A percentile compares a stretch with the other conserved stretches of the same genome.
phyloP scores from a whole-genome alignment of 2,329 filamentous ascomycete genomes.

The Sporothrix schenckii region DNA sequence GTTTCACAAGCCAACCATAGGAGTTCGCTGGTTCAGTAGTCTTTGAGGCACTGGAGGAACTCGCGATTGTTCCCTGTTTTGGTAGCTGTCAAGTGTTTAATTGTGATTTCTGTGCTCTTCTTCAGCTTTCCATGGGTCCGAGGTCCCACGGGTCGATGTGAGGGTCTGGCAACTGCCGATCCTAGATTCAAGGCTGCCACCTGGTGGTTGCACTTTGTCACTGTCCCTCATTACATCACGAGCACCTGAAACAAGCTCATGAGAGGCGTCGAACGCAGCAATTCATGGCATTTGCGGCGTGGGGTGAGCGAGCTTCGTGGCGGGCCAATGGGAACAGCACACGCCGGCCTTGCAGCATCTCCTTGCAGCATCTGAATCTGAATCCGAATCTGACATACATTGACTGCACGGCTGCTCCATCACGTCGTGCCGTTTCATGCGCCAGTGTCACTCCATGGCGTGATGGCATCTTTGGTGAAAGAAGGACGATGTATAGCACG shows the following conservation, averaged over 20 bases:
- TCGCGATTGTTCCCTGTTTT: not conserved
- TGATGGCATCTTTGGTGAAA: not conserved
- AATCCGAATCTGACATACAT: constrained; percentile 13
- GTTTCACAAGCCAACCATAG: constrained; percentile 5
- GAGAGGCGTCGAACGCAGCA: constrained; percentile 22
- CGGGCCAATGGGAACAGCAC: not conserved
- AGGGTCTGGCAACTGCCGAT: constrained; percentile 13
- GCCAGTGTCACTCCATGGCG: not conserved
- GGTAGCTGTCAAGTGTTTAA: not conserved
- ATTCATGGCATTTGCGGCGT: not conserved
- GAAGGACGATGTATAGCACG: not conserved
- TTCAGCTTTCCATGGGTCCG: constrained; percentile 6
- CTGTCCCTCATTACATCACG: not conserved
- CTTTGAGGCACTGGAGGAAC: not conserved
- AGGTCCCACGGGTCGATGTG: not conserved
- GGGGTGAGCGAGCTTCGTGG: not conserved
- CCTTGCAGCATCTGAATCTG: constrained; percentile 2
- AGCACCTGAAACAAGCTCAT: constrained; percentile 20
- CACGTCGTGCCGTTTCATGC: constrained; percentile 9
- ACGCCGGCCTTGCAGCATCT: constrained; percentile 3
- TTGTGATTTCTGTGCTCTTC: constrained; percentile 8
- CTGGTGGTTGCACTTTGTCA: not conserved
- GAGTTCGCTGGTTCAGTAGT: not conserved
- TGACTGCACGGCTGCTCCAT: not conserved
- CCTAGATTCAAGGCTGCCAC: not conserved